phyloP scores from a whole-genome alignment of 2,329 filamentous ascomycete genomes.

The Byssochlamys sp. region DNA sequence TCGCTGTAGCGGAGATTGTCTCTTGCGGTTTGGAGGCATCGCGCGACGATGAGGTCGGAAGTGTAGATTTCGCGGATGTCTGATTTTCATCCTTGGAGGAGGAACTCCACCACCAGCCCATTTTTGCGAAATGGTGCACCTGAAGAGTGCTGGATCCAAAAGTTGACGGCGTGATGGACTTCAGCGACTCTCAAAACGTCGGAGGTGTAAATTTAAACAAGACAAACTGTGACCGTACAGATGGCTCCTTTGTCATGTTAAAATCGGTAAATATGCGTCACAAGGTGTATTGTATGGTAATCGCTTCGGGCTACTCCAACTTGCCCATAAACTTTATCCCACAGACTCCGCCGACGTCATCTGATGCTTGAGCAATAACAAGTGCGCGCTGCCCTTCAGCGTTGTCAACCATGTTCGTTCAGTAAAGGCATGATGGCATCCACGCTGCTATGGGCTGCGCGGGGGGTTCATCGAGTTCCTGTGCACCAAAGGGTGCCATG shows the following conservation, averaged over 20 bases:
- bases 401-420: background rate
- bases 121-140: constrained; percentile 13
- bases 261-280: background rate
- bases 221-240: constrained; percentile 14
- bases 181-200: background rate
- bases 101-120: constrained; percentile 41
- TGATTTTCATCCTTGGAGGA: constrained; percentile 19
- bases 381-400: background rate
- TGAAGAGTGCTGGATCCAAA: background rate
- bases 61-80: constrained; percentile 8
- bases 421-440: background rate
- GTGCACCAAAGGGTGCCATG: background rate
- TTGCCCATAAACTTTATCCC: background rate
- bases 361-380: background rate
- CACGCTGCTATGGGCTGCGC: background rate
- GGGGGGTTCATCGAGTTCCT: background rate
- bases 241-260: background rate
- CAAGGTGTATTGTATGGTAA: background rate
- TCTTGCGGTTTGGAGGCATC: constrained; percentile 8
- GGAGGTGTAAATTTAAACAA: constrained; percentile 22
- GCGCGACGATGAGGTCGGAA: constrained; percentile 3
- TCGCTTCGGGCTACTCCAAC: background rate
- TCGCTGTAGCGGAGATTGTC: constrained; percentile 13
- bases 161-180: background rate
- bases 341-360: background rate